These are phyloP conservation scores for Aspergillus baeticus DNA, from an alignment of 495 filamentous ascomycete species.

Conservation along the genomic window DNA sequence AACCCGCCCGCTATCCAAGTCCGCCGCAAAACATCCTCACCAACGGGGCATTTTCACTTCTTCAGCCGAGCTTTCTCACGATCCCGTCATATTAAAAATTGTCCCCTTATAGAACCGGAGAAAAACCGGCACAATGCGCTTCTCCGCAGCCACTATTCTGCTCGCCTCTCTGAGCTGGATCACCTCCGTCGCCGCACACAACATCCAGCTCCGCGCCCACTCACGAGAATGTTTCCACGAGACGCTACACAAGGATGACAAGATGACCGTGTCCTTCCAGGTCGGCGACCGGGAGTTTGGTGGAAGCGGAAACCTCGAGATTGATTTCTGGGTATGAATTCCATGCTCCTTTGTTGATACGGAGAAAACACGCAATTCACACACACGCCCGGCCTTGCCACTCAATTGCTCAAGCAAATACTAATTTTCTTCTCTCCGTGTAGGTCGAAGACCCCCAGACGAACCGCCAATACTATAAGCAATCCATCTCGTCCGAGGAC, in stretches of 20 bases:
- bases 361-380: background rate
- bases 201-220: conserved; percentile 90
- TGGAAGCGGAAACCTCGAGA: conserved; percentile 87
- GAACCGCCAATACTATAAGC: conserved; percentile 73
- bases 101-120: background rate
- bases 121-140: conserved; percentile 46
- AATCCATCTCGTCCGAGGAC: conserved; percentile 80
- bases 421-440: conserved; percentile 16
- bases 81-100: background rate
- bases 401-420: background rate
- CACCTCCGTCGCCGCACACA: conserved; percentile 72
- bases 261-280: conserved; percentile 98
- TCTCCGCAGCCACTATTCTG: conserved; percentile 52
- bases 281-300: conserved; percentile 97
- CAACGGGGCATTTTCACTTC: background rate
- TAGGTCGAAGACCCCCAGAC: conserved; percentile 79
- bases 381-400: background rate
- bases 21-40: conserved; percentile 17
- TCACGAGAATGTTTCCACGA: conserved; percentile 98
- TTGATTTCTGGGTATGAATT: conserved; percentile 91
- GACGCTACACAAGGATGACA: conserved; percentile 84
- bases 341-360: background rate
- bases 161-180: conserved; percentile 66
- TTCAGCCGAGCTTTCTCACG: background rate
- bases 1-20: background rate